A percentile compares a stretch with the other conserved stretches of the same genome.
These are phyloP conservation scores for Globisporangium spinosum DNA, from an alignment of 352 stramenopile species.

Conservation along the genomic window DNA sequence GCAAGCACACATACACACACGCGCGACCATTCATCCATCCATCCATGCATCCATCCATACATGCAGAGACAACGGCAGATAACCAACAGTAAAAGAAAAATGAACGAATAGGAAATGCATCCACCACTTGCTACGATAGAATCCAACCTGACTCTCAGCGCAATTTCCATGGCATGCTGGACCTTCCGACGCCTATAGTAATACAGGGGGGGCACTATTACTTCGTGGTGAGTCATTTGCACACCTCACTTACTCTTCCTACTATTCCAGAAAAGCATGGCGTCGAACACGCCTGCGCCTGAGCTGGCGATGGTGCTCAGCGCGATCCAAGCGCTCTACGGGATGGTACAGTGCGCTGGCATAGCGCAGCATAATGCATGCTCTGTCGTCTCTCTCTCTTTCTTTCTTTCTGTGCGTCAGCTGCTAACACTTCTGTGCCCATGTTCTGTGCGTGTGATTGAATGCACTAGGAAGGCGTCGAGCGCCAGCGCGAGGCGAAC, in stretches of 20 bases:
- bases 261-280: constrained; percentile 1
- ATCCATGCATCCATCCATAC: neutral
- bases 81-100: neutral
- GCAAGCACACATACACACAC: neutral
- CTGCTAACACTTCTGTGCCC: no score
- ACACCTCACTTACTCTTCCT: neutral
- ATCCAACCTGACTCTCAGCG: no score
- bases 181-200: no score
- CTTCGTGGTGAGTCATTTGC: neutral
- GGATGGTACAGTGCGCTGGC: constrained; percentile 33
- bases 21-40: no score
- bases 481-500: constrained; percentile 63
- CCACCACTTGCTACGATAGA: no score
- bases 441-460: neutral
- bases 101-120: neutral
- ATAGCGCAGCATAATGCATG: no score
- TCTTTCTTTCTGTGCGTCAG: no score
- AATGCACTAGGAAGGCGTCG: constrained; percentile 42
- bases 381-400: no score
- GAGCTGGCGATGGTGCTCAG: constrained; percentile 42
- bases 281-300: neutral
- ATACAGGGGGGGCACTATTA: neutral
- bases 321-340: constrained; percentile 60
- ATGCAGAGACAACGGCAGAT: neutral
- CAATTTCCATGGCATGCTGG: no score